phyloP scores from a whole-genome alignment of 352 stramenopile species.

The Phytophthora quininea region DNA sequence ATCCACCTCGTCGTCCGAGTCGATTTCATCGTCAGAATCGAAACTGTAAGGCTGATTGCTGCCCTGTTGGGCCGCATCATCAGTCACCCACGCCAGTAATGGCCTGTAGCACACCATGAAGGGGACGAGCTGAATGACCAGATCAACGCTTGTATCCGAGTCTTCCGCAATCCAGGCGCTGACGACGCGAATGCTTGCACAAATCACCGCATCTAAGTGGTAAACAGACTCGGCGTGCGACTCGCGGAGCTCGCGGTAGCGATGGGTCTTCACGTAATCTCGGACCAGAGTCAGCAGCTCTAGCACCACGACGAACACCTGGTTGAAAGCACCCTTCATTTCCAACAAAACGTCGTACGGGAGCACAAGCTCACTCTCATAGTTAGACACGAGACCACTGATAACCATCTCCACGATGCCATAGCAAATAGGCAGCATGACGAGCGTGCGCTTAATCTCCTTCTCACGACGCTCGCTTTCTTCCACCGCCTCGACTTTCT shows the following conservation, averaged over 20 bases:
- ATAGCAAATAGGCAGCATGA: constrained; percentile 79
- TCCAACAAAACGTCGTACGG: constrained; percentile 76
- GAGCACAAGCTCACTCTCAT: constrained; percentile 48
- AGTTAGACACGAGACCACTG: constrained; percentile 59
- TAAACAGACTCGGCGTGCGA: constrained; percentile 37
- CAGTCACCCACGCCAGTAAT: constrained; percentile 23
- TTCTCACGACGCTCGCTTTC: constrained; percentile 51
- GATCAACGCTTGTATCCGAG: constrained; percentile 69
- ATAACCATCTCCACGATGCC: constrained; percentile 79
- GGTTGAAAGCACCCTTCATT: constrained; percentile 73
- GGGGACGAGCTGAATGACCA: constrained; percentile 73
- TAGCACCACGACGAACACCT: constrained; percentile 76
- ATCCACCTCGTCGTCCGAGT: constrained; percentile 78
- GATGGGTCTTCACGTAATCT: constrained; percentile 78
- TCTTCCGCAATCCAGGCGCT: constrained; percentile 87
- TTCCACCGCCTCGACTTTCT: constrained; percentile 48
- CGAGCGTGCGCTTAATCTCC: constrained; percentile 61
- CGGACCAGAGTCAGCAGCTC: constrained; percentile 70
- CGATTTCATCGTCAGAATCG: constrained; percentile 74
- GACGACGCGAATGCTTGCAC: constrained; percentile 76
- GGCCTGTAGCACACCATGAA: constrained; percentile 85
- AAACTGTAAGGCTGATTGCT: constrained; percentile 30
- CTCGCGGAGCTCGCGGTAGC: constrained; percentile 57
- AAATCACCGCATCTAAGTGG: constrained; percentile 77
- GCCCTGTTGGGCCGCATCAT: constrained; percentile 20